Conservation (phyloP, 1,139 yeast genomes). For the Debaryomyces psychrophilus region DNA sequence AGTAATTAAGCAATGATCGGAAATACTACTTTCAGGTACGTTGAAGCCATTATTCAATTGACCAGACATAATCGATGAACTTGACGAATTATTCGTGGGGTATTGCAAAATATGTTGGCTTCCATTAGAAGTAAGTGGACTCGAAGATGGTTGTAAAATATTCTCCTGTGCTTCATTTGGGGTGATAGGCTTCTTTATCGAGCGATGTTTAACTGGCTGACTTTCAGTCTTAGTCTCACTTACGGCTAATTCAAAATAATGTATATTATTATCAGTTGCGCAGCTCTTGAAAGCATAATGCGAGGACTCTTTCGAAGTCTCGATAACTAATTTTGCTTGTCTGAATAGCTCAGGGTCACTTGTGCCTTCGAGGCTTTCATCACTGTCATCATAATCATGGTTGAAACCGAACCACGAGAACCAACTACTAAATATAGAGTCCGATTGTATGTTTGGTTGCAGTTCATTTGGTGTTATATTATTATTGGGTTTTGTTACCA, state of each 20-base stretch:
- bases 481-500: neutral
- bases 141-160: slow-evolving; percentile 2
- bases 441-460: neutral
- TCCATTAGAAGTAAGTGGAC: slow-evolving; percentile 1
- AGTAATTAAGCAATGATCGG: slow-evolving; percentile 13
- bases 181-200: slow-evolving; percentile 37
- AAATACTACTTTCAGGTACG: neutral
- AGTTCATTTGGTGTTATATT: neutral
- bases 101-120: neutral
- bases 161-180: slow-evolving; percentile 43
- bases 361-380: slow-evolving; percentile 22
- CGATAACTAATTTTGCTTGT: slow-evolving; percentile 41
- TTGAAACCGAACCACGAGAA: slow-evolving; percentile 27
- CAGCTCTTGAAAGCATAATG: slow-evolving; percentile 41
- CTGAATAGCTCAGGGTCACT: slow-evolving; percentile 33
- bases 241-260: slow-evolving; percentile 42
- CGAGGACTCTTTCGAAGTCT: slow-evolving; percentile 33
- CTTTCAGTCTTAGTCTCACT: slow-evolving; percentile 42
- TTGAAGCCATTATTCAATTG: neutral
- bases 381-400: slow-evolving; percentile 20
- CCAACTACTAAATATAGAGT: slow-evolving; percentile 19
- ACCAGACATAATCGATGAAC: neutral
- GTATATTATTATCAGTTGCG: slow-evolving; percentile 17
- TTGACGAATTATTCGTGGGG: neutral
- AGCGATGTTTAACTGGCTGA: slow-evolving; percentile 41